phyloP scores from a whole-genome alignment of 116 monocot genomes.

The Dioscorea cayenensis region DNA sequence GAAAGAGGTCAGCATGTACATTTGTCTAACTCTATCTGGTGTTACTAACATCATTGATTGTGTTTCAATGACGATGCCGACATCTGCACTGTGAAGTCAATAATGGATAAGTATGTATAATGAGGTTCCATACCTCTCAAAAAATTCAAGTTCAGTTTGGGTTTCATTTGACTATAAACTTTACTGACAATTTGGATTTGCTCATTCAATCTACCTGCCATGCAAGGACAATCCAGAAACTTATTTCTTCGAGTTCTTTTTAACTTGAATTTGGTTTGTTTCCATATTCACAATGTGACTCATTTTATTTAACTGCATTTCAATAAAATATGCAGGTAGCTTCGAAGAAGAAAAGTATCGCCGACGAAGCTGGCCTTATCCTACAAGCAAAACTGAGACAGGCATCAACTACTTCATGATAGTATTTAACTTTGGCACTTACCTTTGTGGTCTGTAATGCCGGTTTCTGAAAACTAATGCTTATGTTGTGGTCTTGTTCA shows the following conservation, averaged over 20 bases:
- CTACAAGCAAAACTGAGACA: conserved; percentile 74
- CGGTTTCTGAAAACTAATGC: too few species aligned
- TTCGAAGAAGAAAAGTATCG: conserved; percentile 67
- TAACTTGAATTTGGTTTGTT: neutral
- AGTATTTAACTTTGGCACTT: neutral
- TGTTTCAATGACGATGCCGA: too few species aligned
- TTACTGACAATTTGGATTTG: neutral
- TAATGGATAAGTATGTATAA: too few species aligned
- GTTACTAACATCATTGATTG: too few species aligned
- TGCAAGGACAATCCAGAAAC: neutral
- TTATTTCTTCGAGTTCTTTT: neutral
- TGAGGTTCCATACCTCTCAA: too few species aligned
- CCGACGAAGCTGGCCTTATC: conserved; percentile 55
- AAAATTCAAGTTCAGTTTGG: too few species aligned
- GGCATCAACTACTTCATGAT: conserved; percentile 34
- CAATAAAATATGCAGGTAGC: conserved; percentile 37
- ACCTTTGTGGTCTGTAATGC: neutral
- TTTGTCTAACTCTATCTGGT: too few species aligned
- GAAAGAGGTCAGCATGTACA: too few species aligned
- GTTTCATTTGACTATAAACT: too few species aligned
- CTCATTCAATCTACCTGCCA: neutral
- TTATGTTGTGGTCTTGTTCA: too few species aligned
- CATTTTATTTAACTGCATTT: neutral
- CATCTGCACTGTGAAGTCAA: too few species aligned
- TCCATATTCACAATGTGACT: neutral